Evolutionary conservation across 169 alveolate species (phyloP).

Genomic region (Eimeria brunetti): DNA sequence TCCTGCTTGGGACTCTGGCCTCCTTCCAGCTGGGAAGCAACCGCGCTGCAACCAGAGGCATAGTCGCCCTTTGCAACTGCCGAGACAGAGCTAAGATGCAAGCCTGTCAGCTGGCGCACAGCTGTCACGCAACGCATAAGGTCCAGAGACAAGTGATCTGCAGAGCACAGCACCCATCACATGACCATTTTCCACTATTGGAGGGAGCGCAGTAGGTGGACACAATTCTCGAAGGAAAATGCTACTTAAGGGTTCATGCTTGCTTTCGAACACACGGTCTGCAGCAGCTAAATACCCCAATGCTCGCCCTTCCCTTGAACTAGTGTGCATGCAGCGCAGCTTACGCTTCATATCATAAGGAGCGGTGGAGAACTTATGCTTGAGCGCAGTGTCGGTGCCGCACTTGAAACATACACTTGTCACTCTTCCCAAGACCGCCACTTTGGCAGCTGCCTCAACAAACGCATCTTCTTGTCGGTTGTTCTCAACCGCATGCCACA

Average conservation of each 20-base stretch:
- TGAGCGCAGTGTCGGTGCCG: conserved; percentile 67
- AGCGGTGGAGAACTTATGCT: conserved; percentile 39
- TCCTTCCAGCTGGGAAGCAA: not conserved
- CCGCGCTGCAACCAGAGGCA: conserved; percentile 43
- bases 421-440: conserved; percentile 58
- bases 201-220: not conserved
- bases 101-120: conserved; percentile 71
- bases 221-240: not conserved
- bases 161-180: not conserved
- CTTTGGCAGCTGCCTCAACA: conserved; percentile 38
- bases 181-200: not conserved
- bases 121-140: conserved; percentile 75
- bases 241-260: not conserved
- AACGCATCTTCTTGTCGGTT: conserved; percentile 77
- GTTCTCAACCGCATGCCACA: conserved; percentile 80
- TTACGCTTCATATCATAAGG: conserved; percentile 65
- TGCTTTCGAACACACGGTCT: not conserved
- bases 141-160: conserved; percentile 79
- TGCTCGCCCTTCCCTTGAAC: not conserved
- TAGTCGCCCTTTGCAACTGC: conserved; percentile 34
- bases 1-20: not conserved
- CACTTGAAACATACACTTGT: conserved; percentile 56
- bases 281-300: not conserved
- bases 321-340: not conserved
- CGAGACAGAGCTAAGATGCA: conserved; percentile 43